A percentile compares a stretch with the other conserved stretches of the same genome.
phyloP scores from a whole-genome alignment of 176 grass and related monocot genomes.

The Coix lacrymajobi region DNA sequence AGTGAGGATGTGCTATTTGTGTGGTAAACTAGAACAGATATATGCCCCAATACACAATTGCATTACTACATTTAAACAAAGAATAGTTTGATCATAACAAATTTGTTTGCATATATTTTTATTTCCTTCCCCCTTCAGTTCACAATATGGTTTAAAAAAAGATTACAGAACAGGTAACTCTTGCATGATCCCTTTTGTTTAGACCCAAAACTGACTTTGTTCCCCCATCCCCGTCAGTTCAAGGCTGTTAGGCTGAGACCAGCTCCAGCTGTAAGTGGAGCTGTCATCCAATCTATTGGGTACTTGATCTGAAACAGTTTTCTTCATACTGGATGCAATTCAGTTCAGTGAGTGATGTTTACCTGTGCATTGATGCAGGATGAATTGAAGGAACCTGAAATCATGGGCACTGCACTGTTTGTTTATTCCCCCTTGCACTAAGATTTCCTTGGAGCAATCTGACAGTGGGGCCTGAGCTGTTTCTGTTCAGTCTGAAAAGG shows the following conservation, averaged over 20 bases:
- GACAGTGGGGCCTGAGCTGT: not conserved
- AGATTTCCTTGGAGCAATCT: not conserved
- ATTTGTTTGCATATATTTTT: not conserved
- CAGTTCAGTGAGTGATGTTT: not conserved
- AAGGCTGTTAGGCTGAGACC: not conserved
- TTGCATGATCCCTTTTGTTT: not conserved
- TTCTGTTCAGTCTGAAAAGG: not conserved
- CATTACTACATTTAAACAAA: not conserved
- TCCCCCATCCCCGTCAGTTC: not conserved
- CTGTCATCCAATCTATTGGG: not conserved
- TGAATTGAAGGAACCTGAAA: not conserved
- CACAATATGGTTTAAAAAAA: not conserved
- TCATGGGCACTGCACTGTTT: not conserved
- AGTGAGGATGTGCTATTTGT: not conserved
- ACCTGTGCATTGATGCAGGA: not conserved
- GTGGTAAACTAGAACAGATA: not conserved
- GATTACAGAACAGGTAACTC: not conserved
- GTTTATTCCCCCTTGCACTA: not conserved
- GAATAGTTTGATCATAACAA: not conserved
- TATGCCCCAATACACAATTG: not conserved
- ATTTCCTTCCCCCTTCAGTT: not conserved
- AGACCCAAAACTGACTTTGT: not conserved
- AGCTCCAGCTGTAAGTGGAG: not conserved
- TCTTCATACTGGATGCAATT: not conserved
- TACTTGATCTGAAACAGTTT: not conserved